Evolutionary conservation across 768 basidiomycete genomes (phyloP).

Genomic region (Rhizopogon rudus): DNA sequence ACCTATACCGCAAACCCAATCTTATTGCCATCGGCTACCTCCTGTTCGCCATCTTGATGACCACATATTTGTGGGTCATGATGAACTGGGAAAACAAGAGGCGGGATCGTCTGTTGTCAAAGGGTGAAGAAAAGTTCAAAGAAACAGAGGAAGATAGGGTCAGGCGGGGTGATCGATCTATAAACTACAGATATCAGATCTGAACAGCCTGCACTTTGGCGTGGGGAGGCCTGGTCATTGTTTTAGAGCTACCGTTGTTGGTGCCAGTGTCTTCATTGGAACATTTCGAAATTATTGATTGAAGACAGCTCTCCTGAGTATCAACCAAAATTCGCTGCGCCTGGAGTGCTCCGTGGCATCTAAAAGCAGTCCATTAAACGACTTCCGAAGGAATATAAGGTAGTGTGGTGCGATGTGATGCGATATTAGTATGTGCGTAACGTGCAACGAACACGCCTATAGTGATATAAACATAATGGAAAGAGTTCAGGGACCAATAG

Average conservation of each 20-base stretch:
- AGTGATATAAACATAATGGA: constrained; percentile 3
- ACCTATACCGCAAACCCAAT: constrained; percentile 51
- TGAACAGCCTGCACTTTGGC: constrained; percentile 8
- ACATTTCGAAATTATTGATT: too few relatives aligned
- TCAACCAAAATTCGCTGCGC: too few relatives aligned
- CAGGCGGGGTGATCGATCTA: constrained; percentile 24
- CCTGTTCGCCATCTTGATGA: constrained; percentile 39
- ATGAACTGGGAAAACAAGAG: constrained; percentile 48
- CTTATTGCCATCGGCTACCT: constrained; percentile 59
- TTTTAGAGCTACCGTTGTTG: too few relatives aligned
- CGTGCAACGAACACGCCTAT: background rate
- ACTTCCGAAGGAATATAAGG: constrained; percentile 15
- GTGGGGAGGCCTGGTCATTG: too few relatives aligned
- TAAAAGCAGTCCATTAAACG: background rate
- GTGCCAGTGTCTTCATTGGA: too few relatives aligned
- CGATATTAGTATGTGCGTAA: constrained; percentile 4
- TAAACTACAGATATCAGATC: constrained; percentile 24
- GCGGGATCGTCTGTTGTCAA: constrained; percentile 26
- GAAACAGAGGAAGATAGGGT: constrained; percentile 19
- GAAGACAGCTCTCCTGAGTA: too few relatives aligned
- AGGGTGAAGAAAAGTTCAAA: constrained; percentile 10
- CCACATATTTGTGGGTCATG: constrained; percentile 40
- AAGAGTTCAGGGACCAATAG: background rate
- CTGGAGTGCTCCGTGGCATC: background rate
- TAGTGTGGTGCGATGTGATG: constrained; percentile 8